phyloP scores from a whole-genome alignment of 441 rosid species.

The Hura crepitans region DNA sequence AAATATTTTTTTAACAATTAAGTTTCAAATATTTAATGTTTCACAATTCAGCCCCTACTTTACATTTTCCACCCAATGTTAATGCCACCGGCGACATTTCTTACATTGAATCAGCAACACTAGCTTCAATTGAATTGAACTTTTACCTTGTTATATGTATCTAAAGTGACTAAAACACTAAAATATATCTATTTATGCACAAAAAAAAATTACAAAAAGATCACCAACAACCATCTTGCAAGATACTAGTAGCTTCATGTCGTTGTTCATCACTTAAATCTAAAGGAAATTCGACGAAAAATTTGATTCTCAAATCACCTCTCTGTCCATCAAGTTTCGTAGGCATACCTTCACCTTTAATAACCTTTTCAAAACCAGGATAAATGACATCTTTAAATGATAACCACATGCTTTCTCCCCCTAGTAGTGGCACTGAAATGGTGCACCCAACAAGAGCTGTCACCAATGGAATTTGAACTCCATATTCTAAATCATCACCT shows the following conservation, averaged over 20 bases:
- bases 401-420: conserved; percentile 50
- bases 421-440: conserved; percentile 61
- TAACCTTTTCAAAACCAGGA: conserved; percentile 59
- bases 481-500: conserved; percentile 60
- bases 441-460: conserved; percentile 73
- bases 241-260: conserved; percentile 37
- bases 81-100: too few species aligned
- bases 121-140: too few species aligned
- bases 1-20: too few species aligned
- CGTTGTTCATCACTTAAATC: conserved; percentile 50
- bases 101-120: too few species aligned
- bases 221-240: conserved; percentile 46
- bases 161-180: background rate
- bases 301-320: conserved; percentile 57
- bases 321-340: conserved; percentile 42
- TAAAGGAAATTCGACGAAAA: conserved; percentile 52
- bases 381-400: conserved; percentile 43
- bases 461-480: conserved; percentile 59
- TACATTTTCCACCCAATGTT: too few species aligned
- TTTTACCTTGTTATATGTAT: background rate
- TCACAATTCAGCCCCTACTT: too few species aligned
- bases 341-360: conserved; percentile 78
- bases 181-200: background rate
- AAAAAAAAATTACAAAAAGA: background rate
- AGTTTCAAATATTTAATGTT: too few species aligned